These are phyloP conservation scores for Boletus reticulatus DNA, from an alignment of 768 basidiomycete genomes.

Conservation along the genomic window DNA sequence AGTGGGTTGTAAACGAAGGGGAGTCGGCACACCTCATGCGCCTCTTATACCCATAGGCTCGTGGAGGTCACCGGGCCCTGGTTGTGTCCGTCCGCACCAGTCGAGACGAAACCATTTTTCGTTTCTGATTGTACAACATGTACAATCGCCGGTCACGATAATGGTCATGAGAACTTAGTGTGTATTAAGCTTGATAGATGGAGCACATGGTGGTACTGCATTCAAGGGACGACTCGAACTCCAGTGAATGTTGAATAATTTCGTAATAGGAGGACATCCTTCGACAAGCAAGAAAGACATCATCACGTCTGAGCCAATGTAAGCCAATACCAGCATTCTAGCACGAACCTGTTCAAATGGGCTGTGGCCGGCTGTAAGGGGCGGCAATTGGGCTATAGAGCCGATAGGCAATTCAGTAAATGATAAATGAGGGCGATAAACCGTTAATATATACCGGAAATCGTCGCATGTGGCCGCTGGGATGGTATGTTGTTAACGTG, in stretches of 20 bases:
- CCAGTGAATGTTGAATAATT: background rate
- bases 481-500: background rate
- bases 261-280: too few species aligned
- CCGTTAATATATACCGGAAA: too few species aligned
- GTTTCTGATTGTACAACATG: constrained; percentile 14
- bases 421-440: too few species aligned
- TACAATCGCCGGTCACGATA: constrained; percentile 1
- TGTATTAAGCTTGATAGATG: background rate
- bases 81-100: background rate
- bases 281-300: too few species aligned
- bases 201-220: background rate
- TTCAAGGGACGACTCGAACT: too few species aligned
- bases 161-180: constrained; percentile 2
- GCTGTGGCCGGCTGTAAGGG: too few species aligned
- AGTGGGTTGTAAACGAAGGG: background rate
- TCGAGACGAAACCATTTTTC: background rate
- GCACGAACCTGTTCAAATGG: too few species aligned
- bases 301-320: too few species aligned
- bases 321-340: too few species aligned
- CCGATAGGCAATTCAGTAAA: too few species aligned
- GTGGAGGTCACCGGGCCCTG: background rate
- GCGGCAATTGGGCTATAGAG: background rate
- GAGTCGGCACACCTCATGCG: too few species aligned
- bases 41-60: too few species aligned
- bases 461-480: background rate